phyloP scores from a whole-genome alignment of 352 stramenopile genomes.

The Phytophthora sojae region DNA sequence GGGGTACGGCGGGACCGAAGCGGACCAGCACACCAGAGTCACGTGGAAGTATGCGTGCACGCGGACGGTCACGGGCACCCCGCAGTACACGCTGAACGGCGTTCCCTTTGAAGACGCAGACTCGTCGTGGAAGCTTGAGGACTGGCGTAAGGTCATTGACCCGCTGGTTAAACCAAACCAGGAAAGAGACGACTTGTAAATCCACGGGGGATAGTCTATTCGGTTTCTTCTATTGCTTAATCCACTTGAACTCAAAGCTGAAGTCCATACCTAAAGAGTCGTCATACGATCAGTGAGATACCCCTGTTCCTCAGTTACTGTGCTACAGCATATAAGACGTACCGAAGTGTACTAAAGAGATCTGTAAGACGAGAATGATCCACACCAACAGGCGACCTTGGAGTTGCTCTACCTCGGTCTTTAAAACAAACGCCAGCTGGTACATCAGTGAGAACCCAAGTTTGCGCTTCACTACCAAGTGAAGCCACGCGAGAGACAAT shows the following conservation, averaged over 20 bases:
- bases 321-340: background rate
- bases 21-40: conserved; percentile 56
- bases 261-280: conserved; percentile 20
- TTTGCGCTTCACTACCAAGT: conserved; percentile 5
- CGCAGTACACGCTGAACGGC: conserved; percentile 83
- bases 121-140: conserved; percentile 60
- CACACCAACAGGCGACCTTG: conserved; percentile 8
- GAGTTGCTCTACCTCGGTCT: background rate
- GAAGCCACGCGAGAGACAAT: background rate
- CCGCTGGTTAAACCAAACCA: conserved; percentile 36
- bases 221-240: background rate
- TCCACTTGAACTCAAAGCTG: conserved; percentile 19
- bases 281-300: background rate
- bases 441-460: conserved; percentile 7
- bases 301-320: background rate
- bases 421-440: conserved; percentile 3
- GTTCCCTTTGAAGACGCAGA: conserved; percentile 64
- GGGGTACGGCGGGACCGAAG: conserved; percentile 69
- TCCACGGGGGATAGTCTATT: background rate
- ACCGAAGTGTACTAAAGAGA: conserved; percentile 8
- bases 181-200: conserved; percentile 4
- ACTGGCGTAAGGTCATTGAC: conserved; percentile 67
- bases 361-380: background rate
- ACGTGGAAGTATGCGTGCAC: conserved; percentile 84
- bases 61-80: conserved; percentile 69